Base-by-base conservation (phyloP, 805 yeast species). In the Ogataea methanolica region DNA sequence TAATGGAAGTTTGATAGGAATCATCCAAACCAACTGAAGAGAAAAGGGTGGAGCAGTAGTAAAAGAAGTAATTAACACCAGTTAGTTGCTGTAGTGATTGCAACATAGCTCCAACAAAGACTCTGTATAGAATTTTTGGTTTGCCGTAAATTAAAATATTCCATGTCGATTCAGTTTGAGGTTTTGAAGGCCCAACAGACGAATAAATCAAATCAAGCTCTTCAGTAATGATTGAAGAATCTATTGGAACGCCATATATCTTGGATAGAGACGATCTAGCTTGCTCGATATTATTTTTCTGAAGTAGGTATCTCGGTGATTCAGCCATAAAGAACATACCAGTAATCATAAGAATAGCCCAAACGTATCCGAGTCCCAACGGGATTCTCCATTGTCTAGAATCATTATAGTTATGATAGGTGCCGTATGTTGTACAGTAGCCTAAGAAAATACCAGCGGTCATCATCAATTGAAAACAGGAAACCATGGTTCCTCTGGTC, bases 361-460 rank as follows among this genome's bases (percentile, higher is more conserved):
- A 71, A 59, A 68, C 75, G 52, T 73, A 74, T 59, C 77, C 73
- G 45, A 68, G 51, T 52, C 71, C 72, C 57, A 83, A 69, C 44
- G 88, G 88, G 52, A 81, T 75, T 72, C 86, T 74, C 88, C 89
- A 84, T 62, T 79, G 82, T 54, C 74, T 69, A 12, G 81, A 75
- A 60, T 73, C 75, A 26, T 49, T 29, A 59, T 75, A 43, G 62
- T 68, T 43, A 65, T 56, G 57, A 78, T 78, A 76, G 50, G 88
- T 80, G 55, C 84, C 88, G 62, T 72, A 83, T 46, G 79, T 80
- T 40, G 81, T 73, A 67, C 86, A 76, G 70, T 82, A 81, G 59
- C 89, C 90, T 50, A 83, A 65, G 62, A 83, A 79, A 56, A 83
- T 83, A 71, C 89, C 90, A 42, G 78, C 68, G 38, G 89, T 83